Evolutionary conservation across 805 yeast genomes (phyloP).

Genomic region (Myxozyma sirexii): DNA sequence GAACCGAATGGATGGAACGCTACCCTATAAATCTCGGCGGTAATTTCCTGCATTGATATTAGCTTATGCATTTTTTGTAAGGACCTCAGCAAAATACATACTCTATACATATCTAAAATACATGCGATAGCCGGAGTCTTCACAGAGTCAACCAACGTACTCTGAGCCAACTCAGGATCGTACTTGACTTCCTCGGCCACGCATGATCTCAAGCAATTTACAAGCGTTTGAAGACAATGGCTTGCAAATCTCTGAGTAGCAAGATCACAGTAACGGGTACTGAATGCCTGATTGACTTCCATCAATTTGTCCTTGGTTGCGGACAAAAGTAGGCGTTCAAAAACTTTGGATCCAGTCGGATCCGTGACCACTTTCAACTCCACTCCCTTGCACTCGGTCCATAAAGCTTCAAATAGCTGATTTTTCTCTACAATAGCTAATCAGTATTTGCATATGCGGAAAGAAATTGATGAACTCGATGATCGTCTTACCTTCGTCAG

Average conservation of each 20-base stretch:
- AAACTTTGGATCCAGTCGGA: constrained; percentile 89
- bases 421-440: constrained; percentile 56
- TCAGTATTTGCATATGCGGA: background rate
- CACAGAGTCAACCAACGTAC: background rate
- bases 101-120: constrained; percentile 10
- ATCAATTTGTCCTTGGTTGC: constrained; percentile 67
- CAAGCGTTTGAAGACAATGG: constrained; percentile 85
- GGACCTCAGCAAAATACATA: too few species aligned
- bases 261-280: constrained; percentile 57
- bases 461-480: background rate
- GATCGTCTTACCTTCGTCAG: constrained; percentile 49
- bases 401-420: constrained; percentile 73
- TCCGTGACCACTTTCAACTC: constrained; percentile 91
- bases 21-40: constrained; percentile 62
- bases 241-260: constrained; percentile 89
- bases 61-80: too few species aligned
- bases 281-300: constrained; percentile 62
- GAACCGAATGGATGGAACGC: constrained; percentile 80
- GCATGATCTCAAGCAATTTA: constrained; percentile 44
- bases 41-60: constrained; percentile 63
- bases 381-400: constrained; percentile 85
- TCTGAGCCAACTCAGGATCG: background rate
- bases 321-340: constrained; percentile 78
- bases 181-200: constrained; percentile 7
- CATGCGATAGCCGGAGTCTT: constrained; percentile 7